A percentile compares a stretch with the other conserved stretches of the same genome.
Conservation (phyloP, 441 rosid species). For the Erodium chrysanthum region DNA sequence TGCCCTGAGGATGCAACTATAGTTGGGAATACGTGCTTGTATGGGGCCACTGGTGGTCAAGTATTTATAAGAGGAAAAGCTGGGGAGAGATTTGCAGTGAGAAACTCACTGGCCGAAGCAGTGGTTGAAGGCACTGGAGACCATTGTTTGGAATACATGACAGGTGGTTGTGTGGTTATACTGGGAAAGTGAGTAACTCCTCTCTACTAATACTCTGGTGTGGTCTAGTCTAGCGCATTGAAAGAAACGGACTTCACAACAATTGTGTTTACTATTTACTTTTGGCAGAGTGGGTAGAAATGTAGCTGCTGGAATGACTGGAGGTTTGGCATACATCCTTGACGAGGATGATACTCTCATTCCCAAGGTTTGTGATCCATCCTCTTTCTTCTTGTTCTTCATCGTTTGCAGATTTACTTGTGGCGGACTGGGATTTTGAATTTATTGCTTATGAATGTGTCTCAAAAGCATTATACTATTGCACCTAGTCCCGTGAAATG, state of each 20-base stretch:
- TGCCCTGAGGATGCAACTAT: conserved; percentile 80
- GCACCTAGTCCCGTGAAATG: too few relatives aligned
- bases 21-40: conserved; percentile 91
- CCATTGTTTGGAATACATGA: conserved; percentile 96
- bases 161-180: conserved; percentile 90
- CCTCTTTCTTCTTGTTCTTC: not conserved
- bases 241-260: not conserved
- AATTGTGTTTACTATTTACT: conserved; percentile 13
- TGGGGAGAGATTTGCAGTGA: conserved; percentile 91
- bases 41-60: conserved; percentile 95
- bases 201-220: conserved; percentile 2
- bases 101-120: conserved; percentile 91
- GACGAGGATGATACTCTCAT: conserved; percentile 77
- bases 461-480: too few relatives aligned
- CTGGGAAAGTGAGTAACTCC: conserved; percentile 79
- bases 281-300: conserved; percentile 87
- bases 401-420: not conserved
- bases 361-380: conserved; percentile 54
- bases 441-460: not conserved
- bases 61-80: conserved; percentile 87
- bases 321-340: conserved; percentile 85
- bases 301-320: conserved; percentile 97
- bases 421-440: not conserved
- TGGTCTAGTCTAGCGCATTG: conserved; percentile 10
- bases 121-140: conserved; percentile 98